Evolutionary conservation across 345 rosid species (phyloP).

Genomic region (Mangifera indica): DNA sequence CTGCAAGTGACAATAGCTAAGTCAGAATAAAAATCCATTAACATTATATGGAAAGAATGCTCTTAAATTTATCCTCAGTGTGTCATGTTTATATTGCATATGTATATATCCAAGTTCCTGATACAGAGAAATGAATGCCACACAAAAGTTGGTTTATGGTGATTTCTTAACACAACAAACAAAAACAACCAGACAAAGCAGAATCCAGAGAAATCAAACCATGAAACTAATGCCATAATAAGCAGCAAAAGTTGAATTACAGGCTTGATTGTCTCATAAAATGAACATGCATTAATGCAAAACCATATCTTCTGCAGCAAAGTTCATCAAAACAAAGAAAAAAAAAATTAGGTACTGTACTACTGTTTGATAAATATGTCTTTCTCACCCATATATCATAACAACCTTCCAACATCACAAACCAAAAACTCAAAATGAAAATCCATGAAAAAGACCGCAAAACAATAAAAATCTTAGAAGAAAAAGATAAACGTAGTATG

Average conservation of each 20-base stretch:
- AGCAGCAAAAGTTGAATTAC: not conserved
- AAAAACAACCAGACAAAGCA: not conserved
- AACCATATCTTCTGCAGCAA: not conserved
- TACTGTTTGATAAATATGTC: not conserved
- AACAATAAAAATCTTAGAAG: no score
- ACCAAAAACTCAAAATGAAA: no score
- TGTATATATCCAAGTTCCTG: no score
- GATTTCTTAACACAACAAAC: not conserved
- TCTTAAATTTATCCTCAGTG: not conserved
- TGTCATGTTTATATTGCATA: no score
- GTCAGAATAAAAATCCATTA: no score
- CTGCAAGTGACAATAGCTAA: slow-evolving; percentile 11
- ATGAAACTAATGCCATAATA: not conserved
- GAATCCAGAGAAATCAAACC: not conserved
- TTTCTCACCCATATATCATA: no score
- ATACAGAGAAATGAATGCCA: no score
- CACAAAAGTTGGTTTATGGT: not conserved
- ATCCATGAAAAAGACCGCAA: no score
- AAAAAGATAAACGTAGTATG: no score
- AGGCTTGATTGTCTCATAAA: not conserved
- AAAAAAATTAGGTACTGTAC: not conserved
- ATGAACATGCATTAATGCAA: slow-evolving; percentile 1
- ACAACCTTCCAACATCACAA: no score
- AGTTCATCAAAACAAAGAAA: no score
- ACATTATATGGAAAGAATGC: no score